These are phyloP conservation scores for Allium fistulosum DNA, from an alignment of 106 monocot genomes.

Conservation along the genomic window DNA sequence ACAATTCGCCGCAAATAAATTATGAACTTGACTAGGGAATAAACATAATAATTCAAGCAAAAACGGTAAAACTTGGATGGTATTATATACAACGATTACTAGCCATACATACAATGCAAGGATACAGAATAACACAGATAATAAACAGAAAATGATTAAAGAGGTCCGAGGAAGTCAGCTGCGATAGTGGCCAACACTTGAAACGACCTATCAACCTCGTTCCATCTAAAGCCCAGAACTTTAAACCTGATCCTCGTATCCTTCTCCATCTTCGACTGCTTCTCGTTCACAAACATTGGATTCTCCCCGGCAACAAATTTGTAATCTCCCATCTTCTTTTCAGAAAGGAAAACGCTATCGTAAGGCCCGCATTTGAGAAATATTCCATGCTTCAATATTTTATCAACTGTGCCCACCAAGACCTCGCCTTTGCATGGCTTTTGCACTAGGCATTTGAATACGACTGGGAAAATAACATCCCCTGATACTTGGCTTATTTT, in stretches of 20 bases:
- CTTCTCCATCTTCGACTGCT: slow-evolving; percentile 31
- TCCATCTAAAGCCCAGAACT: slow-evolving; percentile 69
- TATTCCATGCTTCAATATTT: slow-evolving; percentile 59
- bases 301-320: slow-evolving; percentile 45
- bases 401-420: slow-evolving; percentile 41
- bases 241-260: slow-evolving; percentile 54
- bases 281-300: slow-evolving; percentile 58
- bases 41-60: too few species aligned
- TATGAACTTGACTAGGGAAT: too few species aligned
- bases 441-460: slow-evolving; percentile 46
- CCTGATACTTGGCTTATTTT: slow-evolving; percentile 44
- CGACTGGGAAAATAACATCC: slow-evolving; percentile 64
- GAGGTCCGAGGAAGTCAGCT: slow-evolving; percentile 71
- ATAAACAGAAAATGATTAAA: slow-evolving; percentile 4
- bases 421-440: slow-evolving; percentile 72
- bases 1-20: too few species aligned
- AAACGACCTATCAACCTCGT: slow-evolving; percentile 62
- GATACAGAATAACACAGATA: background rate
- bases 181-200: slow-evolving; percentile 57
- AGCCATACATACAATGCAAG: too few species aligned
- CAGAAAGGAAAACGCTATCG: slow-evolving; percentile 53
- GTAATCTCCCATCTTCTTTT: slow-evolving; percentile 53
- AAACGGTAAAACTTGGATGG: too few species aligned
- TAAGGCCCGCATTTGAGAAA: slow-evolving; percentile 62
- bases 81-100: too few species aligned